A percentile compares a stretch with the other conserved stretches of the same genome.
Evolutionary conservation across 1,284 basidiomycete genomes (phyloP).

Genomic region (Hemileccinum hortonii): DNA sequence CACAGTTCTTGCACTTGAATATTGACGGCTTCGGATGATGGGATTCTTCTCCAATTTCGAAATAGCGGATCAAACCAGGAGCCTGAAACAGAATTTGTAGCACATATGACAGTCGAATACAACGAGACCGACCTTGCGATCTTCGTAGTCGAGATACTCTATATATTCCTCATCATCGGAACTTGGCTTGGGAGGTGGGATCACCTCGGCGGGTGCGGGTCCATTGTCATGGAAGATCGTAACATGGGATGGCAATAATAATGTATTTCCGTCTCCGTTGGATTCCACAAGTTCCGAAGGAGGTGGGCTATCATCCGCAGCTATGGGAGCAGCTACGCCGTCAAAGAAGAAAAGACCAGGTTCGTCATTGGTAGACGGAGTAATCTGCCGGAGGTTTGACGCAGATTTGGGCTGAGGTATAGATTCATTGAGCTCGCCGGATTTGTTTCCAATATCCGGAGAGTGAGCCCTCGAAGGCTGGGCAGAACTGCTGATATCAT

Average conservation of each 20-base stretch:
- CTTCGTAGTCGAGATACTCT: slow-evolving; percentile 72
- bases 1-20: slow-evolving; percentile 70
- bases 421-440: background rate
- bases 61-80: slow-evolving; percentile 59
- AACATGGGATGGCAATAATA: slow-evolving; percentile 67
- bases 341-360: slow-evolving; percentile 55
- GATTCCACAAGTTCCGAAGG: slow-evolving; percentile 6
- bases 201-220: slow-evolving; percentile 45
- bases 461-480: slow-evolving; percentile 23
- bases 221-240: slow-evolving; percentile 42
- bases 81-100: slow-evolving; percentile 19
- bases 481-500: slow-evolving; percentile 9
- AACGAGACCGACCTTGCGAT: slow-evolving; percentile 47
- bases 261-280: slow-evolving; percentile 21
- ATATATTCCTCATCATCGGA: slow-evolving; percentile 62
- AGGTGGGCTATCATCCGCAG: slow-evolving; percentile 2
- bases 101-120: background rate
- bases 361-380: slow-evolving; percentile 16
- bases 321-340: slow-evolving; percentile 37
- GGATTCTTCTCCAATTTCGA: slow-evolving; percentile 46
- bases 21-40: slow-evolving; percentile 40
- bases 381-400: background rate
- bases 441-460: slow-evolving; percentile 5
- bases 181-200: slow-evolving; percentile 38
- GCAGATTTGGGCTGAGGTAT: slow-evolving; percentile 4